Percentiles rank a stretch among this genome's conserved stretches.
Conservation (phyloP, 2,329 filamentous ascomycete genomes). For the Paramyrothecium roridum region DNA sequence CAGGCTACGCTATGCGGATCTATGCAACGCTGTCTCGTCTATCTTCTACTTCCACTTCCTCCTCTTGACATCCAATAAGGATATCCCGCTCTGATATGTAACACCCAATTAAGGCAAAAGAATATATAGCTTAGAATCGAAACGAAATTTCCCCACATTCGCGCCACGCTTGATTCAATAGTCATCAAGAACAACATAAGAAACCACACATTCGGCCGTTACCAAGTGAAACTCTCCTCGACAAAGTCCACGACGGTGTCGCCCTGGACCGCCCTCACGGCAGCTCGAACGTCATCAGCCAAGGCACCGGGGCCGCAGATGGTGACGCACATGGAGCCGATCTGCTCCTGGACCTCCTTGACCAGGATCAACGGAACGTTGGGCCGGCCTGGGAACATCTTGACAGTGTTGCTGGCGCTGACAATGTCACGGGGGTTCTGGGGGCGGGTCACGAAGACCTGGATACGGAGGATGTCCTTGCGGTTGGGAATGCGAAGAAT, state of each 20-base stretch:
- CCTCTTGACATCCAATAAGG: neutral
- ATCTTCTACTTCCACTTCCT: neutral
- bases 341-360: slow-evolving; percentile 76
- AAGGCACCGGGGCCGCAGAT: slow-evolving; percentile 74
- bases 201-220: slow-evolving; percentile 9
- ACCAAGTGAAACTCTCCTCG: slow-evolving; percentile 75
- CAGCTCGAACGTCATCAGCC: slow-evolving; percentile 71
- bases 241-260: slow-evolving; percentile 68
- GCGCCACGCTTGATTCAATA: neutral
- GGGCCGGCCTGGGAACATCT: slow-evolving; percentile 88
- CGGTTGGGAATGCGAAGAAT: slow-evolving; percentile 77
- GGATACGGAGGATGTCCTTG: slow-evolving; percentile 78
- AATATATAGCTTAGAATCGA: slow-evolving; percentile 5
- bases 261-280: slow-evolving; percentile 62
- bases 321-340: slow-evolving; percentile 85
- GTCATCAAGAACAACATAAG: slow-evolving; percentile 5
- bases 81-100: neutral
- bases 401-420: slow-evolving; percentile 74
- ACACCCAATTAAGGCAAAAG: slow-evolving; percentile 2
- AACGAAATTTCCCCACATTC: slow-evolving; percentile 2
- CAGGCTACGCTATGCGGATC: neutral
- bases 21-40: neutral
- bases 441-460: slow-evolving; percentile 87
- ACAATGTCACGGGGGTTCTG: slow-evolving; percentile 79
- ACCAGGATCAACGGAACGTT: slow-evolving; percentile 76